Evolutionary conservation across 176 grass and related monocot genomes (phyloP).

Genomic region (Aegilops speltoides): DNA sequence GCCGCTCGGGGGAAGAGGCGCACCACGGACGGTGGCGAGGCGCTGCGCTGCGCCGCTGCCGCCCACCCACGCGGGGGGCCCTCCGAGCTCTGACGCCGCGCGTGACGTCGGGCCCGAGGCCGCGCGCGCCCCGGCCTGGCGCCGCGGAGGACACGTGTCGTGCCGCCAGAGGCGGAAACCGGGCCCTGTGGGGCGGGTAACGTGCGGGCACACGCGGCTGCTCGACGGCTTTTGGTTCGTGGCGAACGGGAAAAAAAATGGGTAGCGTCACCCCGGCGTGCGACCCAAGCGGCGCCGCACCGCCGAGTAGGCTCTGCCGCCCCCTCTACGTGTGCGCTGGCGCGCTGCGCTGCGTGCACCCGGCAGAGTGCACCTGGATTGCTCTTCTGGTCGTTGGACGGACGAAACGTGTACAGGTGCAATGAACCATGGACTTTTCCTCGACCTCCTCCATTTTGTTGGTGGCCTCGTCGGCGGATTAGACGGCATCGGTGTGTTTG

Average conservation of each 20-base stretch:
- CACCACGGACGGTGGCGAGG: conserved; percentile 82
- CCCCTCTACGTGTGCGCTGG: background rate
- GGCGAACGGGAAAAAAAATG: background rate
- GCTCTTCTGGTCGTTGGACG: background rate
- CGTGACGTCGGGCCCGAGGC: conserved; percentile 17
- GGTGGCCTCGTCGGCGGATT: background rate
- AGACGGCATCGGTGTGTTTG: background rate
- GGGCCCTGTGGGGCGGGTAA: background rate
- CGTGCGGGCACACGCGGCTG: conserved; percentile 28
- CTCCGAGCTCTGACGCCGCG: background rate
- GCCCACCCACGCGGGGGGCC: conserved; percentile 2
- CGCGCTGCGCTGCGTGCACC: background rate
- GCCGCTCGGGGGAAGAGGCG: background rate
- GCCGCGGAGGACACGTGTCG: conserved; percentile 9
- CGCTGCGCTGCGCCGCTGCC: conserved; percentile 62
- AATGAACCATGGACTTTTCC: background rate
- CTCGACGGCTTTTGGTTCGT: conserved; percentile 3
- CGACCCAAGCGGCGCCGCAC: background rate
- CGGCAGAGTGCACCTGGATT: background rate
- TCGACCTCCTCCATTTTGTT: background rate
- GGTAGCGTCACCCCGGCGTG: background rate
- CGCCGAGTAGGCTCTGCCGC: background rate
- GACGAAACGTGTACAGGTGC: conserved; percentile 25
- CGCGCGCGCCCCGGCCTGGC: conserved; percentile 10
- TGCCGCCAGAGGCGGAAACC: background rate